These are phyloP conservation scores for Ajuga chamaepitys DNA, from an alignment of 257 asterid genomes.

Conservation along the genomic window DNA sequence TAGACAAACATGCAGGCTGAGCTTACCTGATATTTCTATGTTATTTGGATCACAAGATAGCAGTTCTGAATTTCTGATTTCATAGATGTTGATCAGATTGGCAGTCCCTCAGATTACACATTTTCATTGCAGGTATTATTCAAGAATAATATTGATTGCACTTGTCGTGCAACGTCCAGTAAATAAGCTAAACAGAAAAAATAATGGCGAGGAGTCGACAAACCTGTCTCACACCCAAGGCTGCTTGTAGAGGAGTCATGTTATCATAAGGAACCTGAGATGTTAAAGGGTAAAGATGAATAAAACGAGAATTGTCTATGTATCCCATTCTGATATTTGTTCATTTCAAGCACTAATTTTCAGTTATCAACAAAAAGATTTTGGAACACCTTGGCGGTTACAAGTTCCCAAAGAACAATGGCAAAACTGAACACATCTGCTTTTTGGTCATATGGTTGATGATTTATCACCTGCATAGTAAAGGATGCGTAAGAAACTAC, in stretches of 20 bases:
- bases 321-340: not conserved
- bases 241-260: slow-evolving; percentile 85
- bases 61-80: not conserved
- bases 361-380: not conserved
- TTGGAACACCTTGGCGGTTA: slow-evolving; percentile 60
- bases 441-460: slow-evolving; percentile 86
- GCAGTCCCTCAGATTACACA: not conserved
- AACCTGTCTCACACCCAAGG: slow-evolving; percentile 89
- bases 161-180: not conserved
- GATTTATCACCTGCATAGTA: slow-evolving; percentile 61
- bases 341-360: slow-evolving; percentile 7
- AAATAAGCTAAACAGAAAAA: not conserved
- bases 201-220: slow-evolving; percentile 9
- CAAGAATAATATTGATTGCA: not conserved
- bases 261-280: slow-evolving; percentile 74
- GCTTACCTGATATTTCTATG: not conserved
- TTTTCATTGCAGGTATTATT: not conserved
- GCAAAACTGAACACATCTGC: slow-evolving; percentile 92
- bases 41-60: not conserved
- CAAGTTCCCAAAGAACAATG: slow-evolving; percentile 93
- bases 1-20: too few relatives aligned
- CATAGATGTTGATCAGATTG: not conserved
- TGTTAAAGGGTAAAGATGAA: slow-evolving; percentile 1
- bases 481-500: not conserved
- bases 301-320: not conserved